A percentile compares a stretch with the other conserved stretches of the same genome.
These are phyloP conservation scores for Amesomyces nigricolor DNA, from an alignment of 2,329 filamentous ascomycete genomes.

Conservation along the genomic window DNA sequence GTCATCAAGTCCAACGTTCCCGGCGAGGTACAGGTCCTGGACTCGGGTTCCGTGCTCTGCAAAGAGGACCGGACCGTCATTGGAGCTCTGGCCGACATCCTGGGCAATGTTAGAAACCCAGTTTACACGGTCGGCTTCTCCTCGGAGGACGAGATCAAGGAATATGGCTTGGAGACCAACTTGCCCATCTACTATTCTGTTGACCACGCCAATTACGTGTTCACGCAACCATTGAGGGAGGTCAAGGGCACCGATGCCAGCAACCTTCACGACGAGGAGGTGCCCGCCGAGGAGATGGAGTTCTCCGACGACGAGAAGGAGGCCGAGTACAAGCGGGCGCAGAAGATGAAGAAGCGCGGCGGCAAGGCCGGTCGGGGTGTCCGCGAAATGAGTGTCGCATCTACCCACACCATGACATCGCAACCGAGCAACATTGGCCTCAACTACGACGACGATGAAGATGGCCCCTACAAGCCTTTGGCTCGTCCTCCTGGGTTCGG, in stretches of 20 bases:
- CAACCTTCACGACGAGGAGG: slow-evolving; percentile 91
- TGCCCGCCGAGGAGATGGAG: slow-evolving; percentile 78
- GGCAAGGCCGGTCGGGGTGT: slow-evolving; percentile 40
- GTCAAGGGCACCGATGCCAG: slow-evolving; percentile 89
- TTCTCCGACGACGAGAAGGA: slow-evolving; percentile 97
- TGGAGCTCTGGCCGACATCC: slow-evolving; percentile 75
- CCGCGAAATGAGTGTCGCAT: slow-evolving; percentile 7
- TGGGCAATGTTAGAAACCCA: slow-evolving; percentile 80
- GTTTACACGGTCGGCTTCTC: slow-evolving; percentile 78
- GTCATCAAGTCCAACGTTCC: slow-evolving; percentile 73
- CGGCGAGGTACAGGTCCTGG: slow-evolving; percentile 79
- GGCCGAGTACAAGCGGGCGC: slow-evolving; percentile 66
- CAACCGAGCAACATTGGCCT: slow-evolving; percentile 36
- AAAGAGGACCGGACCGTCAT: slow-evolving; percentile 68
- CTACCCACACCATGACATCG: not conserved
- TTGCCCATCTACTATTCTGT: slow-evolving; percentile 74
- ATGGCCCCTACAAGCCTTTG: slow-evolving; percentile 67
- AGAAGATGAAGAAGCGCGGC: slow-evolving; percentile 59
- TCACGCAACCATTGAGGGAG: slow-evolving; percentile 73
- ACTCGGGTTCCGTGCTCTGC: slow-evolving; percentile 78
- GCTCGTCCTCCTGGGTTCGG: slow-evolving; percentile 61
- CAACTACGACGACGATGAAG: slow-evolving; percentile 64
- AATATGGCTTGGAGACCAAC: slow-evolving; percentile 62
- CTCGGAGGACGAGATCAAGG: slow-evolving; percentile 60
- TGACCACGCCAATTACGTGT: slow-evolving; percentile 73